Percentiles rank a stretch among this genome's conserved stretches.
These are phyloP conservation scores for Calonectria montana DNA, from an alignment of 2,329 filamentous ascomycete species.

Conservation along the genomic window DNA sequence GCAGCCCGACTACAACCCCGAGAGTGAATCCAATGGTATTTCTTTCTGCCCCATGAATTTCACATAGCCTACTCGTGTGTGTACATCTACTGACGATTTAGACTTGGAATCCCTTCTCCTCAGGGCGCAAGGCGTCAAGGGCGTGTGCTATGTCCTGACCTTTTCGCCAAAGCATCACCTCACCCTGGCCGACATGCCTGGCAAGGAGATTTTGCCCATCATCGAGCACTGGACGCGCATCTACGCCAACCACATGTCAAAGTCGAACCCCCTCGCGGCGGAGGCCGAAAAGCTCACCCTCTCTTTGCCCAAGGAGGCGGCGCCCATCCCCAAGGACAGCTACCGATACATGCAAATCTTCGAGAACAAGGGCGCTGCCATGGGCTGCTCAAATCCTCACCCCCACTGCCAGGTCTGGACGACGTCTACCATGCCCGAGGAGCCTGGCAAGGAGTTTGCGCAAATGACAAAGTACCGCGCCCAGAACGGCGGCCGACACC, in stretches of 20 bases:
- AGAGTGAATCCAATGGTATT: slow-evolving; percentile 52
- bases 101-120: slow-evolving; percentile 82
- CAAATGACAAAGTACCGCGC: slow-evolving; percentile 83
- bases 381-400: slow-evolving; percentile 99
- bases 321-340: slow-evolving; percentile 72
- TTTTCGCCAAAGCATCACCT: slow-evolving; percentile 92
- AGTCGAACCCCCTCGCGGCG: slow-evolving; percentile 71
- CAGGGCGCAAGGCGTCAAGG: slow-evolving; percentile 86
- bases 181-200: slow-evolving; percentile 89
- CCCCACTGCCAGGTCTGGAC: slow-evolving; percentile 98
- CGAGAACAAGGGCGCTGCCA: slow-evolving; percentile 97
- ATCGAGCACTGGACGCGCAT: slow-evolving; percentile 93
- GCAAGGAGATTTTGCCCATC: slow-evolving; percentile 81
- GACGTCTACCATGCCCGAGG: slow-evolving; percentile 89
- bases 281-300: slow-evolving; percentile 54
- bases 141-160: slow-evolving; percentile 96
- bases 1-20: slow-evolving; percentile 79
- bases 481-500: slow-evolving; percentile 77
- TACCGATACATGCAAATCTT: slow-evolving; percentile 99
- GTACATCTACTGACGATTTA: slow-evolving; percentile 46
- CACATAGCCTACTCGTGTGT: neutral
- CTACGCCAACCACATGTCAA: slow-evolving; percentile 84
- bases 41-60: neutral
- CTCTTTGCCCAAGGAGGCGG: slow-evolving; percentile 49
- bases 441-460: slow-evolving; percentile 81